Base-by-base conservation (phyloP, 1,139 yeast genomes). In the Kodamaea arcana region DNA sequence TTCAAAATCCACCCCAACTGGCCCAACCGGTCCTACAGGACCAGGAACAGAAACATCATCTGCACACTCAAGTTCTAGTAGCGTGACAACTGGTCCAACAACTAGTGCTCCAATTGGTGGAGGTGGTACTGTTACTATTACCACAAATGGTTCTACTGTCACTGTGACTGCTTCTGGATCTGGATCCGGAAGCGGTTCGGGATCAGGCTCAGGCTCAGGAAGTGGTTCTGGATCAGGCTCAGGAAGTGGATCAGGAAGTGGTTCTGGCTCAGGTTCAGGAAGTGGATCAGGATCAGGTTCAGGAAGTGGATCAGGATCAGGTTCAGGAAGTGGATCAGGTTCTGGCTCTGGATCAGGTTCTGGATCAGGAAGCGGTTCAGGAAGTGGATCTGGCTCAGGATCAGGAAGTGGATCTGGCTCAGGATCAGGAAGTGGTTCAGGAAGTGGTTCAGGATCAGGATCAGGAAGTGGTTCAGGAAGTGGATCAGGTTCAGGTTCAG, bases 1-100 rank as follows among this genome's bases (percentile, higher is more conserved):
- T 29, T 45, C 30, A 18, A 28, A 23, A 51, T 28, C 56, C n/a
- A n/a, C n/a, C n/a, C 67, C 65, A 35, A 66, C 75, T 40, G 71
- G 72, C 44, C 55, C 65, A 36, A 62, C 70, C 35, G 60, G 62
- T 11, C 35, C 27, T 8, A 18, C 33, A n/a, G 29, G 35, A 15
- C 15, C 40, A 15, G 28, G 15, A 17, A 32, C 26, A 25, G 30
- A 34, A 23, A 33, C 42, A 15, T 33, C 35, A 24, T 12, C 33
- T 15, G 10, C 37, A 22, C 34, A 33, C 17, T 23, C 40, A 27
- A 37, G 41, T 28, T 30, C 48, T 21, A 38, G 30, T 34, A 10
- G 29, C 15, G 11, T 28, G 14, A 17, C 26, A n/a, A 18, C 40
- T 16, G 28, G 23, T 6, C 27, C 37, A 23, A 3, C 31, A 16